These are phyloP conservation scores for Cytospora leucostoma DNA, from an alignment of 2,329 filamentous ascomycete genomes.

Conservation along the genomic window DNA sequence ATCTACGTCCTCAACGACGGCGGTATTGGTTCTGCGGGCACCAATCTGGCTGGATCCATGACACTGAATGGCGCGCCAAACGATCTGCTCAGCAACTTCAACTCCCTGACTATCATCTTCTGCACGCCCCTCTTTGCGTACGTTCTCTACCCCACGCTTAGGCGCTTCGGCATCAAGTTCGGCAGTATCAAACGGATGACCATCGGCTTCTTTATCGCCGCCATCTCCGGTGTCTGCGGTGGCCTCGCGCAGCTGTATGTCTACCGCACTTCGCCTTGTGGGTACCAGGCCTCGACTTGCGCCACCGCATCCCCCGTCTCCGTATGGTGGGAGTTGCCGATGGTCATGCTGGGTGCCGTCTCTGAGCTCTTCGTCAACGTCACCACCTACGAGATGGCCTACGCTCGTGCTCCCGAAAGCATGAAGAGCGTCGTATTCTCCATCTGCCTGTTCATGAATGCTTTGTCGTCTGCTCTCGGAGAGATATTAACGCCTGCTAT, in stretches of 20 bases:
- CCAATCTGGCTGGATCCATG: slow-evolving; percentile 46
- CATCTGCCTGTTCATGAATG: slow-evolving; percentile 59
- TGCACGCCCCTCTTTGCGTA: slow-evolving; percentile 54
- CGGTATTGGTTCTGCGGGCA: slow-evolving; percentile 40
- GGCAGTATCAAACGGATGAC: slow-evolving; percentile 60
- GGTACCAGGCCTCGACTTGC: slow-evolving; percentile 47
- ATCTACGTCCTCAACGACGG: slow-evolving; percentile 45
- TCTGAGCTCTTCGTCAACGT: slow-evolving; percentile 63
- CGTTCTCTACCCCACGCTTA: slow-evolving; percentile 59
- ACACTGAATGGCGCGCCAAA: slow-evolving; percentile 56
- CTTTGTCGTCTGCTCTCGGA: slow-evolving; percentile 54
- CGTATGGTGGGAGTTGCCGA: slow-evolving; percentile 54
- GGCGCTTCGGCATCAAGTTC: slow-evolving; percentile 53
- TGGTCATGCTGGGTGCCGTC: slow-evolving; percentile 53
- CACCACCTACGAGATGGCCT: slow-evolving; percentile 67
- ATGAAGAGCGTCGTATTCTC: slow-evolving; percentile 64
- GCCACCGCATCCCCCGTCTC: slow-evolving; percentile 43
- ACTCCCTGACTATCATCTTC: slow-evolving; percentile 62
- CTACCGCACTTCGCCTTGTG: slow-evolving; percentile 58
- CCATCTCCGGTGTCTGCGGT: slow-evolving; percentile 38
- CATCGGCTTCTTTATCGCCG: slow-evolving; percentile 53
- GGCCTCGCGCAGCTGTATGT: slow-evolving; percentile 62
- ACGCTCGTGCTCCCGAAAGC: slow-evolving; percentile 65
- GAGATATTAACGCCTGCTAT: slow-evolving; percentile 46
- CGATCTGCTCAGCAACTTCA: slow-evolving; percentile 61